These are phyloP conservation scores for Neocucurbitaria cava DNA, from an alignment of 2,329 filamentous ascomycete genomes.

Conservation along the genomic window DNA sequence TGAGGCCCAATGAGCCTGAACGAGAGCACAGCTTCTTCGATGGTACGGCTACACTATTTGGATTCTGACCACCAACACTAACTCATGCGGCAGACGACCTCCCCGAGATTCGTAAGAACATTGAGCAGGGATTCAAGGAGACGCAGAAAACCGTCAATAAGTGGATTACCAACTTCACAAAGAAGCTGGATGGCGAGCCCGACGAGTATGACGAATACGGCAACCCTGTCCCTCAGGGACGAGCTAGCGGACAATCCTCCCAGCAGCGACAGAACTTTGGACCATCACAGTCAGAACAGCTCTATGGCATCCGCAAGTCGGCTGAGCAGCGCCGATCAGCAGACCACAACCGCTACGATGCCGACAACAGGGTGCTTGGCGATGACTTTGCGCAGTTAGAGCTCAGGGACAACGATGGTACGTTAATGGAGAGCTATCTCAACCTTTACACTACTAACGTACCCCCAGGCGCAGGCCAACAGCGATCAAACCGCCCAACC, in stretches of 20 bases:
- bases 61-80: background rate
- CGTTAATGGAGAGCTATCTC: background rate
- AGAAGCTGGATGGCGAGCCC: constrained; percentile 88
- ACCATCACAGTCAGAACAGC: constrained; percentile 49
- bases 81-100: constrained; percentile 75
- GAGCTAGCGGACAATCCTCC: constrained; percentile 18
- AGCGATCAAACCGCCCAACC: constrained; percentile 67
- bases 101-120: constrained; percentile 88
- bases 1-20: constrained; percentile 62
- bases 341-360: constrained; percentile 92
- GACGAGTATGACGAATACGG: constrained; percentile 68
- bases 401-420: constrained; percentile 67
- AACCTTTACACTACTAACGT: background rate
- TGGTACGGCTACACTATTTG: constrained; percentile 51
- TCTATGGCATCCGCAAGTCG: constrained; percentile 49
- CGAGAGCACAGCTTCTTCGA: constrained; percentile 92
- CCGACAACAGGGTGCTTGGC: constrained; percentile 86
- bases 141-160: constrained; percentile 92
- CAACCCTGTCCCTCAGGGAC: constrained; percentile 32
- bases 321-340: constrained; percentile 69
- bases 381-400: constrained; percentile 82
- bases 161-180: constrained; percentile 91
- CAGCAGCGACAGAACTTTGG: constrained; percentile 50
- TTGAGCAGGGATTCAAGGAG: constrained; percentile 92
- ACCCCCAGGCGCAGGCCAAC: constrained; percentile 56